Base-by-base conservation (phyloP, 805 yeast genomes). In the Yarrowia porcina region DNA sequence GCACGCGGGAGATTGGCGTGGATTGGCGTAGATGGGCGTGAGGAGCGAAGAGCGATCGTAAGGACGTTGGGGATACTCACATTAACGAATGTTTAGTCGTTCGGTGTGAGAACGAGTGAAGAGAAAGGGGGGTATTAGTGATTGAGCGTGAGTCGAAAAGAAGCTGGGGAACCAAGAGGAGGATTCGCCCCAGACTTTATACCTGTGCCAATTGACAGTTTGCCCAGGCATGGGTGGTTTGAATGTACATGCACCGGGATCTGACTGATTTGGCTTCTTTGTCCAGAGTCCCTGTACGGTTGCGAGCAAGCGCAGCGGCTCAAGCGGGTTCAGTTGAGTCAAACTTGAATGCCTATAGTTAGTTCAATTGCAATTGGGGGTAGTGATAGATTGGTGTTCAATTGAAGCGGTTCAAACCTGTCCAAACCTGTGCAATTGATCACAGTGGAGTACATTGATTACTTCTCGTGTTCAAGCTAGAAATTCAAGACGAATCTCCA, bases 261-360 rank as follows among this genome's bases (percentile, higher is more conserved):
- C 49, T 17, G 33, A 27, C 49, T 44, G 49, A 11, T n/a, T 42
- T 42, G 47, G 23, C 44, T 44, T 44, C 49, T 27, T 44, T 44
- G 49, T 44, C 11, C n/a, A 4, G 9, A n/a, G 23, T 18, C 23
- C 27, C 27, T 39, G 44, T 39, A 39, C 44, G 44, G 17, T 39
- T 39, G 45, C 45, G 30, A 23, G 15, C 30, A 23, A 23, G 45
- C 28, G 23, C 30, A 41, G 18, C 11, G 30, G 18, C 18, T n/a
- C n/a, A n/a, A n/a, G n/a, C n/a, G n/a, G n/a, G n/a, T n/a, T n/a
- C n/a, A n/a, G n/a, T n/a, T n/a, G n/a, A n/a, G n/a, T n/a, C n/a
- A n/a, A n/a, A n/a, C n/a, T n/a, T n/a, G n/a, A n/a, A n/a, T n/a
- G n/a, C n/a, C n/a, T n/a, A n/a, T n/a, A n/a, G n/a, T n/a, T n/a